A percentile compares a stretch with the other conserved stretches of the same genome.
Conservation (phyloP, 2,329 filamentous ascomycete species). For the Sporothrix schenckii region DNA sequence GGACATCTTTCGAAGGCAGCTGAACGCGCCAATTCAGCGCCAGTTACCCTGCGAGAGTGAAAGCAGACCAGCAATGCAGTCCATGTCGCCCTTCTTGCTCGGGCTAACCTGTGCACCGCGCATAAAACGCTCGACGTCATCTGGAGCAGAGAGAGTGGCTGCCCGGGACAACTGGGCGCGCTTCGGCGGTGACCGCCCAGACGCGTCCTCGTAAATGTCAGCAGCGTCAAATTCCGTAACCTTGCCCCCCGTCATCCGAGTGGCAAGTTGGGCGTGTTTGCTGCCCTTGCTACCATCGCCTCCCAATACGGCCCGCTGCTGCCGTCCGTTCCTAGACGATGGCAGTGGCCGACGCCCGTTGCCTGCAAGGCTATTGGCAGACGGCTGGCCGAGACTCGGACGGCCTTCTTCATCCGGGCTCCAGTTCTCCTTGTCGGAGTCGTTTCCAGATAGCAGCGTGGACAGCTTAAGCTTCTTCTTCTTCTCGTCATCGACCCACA, state of each 20-base stretch:
- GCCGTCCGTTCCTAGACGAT: constrained; percentile 40
- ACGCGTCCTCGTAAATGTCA: constrained; percentile 58
- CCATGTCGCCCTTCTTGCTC: constrained; percentile 78
- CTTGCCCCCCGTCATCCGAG: constrained; percentile 38
- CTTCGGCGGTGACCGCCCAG: constrained; percentile 34
- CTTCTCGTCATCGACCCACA: constrained; percentile 41
- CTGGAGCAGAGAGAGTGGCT: constrained; percentile 45
- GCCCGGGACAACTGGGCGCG: constrained; percentile 31
- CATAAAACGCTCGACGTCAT: constrained; percentile 77
- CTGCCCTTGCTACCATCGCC: constrained; percentile 40
- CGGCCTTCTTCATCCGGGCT: constrained; percentile 57
- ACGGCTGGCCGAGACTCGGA: constrained; percentile 40
- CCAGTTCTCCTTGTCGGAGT: constrained; percentile 97
- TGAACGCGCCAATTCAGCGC: constrained; percentile 54
- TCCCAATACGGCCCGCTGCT: constrained; percentile 46
- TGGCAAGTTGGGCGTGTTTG: constrained; percentile 48
- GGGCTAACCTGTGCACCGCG: constrained; percentile 63
- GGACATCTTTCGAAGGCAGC: neutral
- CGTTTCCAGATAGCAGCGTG: constrained; percentile 55
- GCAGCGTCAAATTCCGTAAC: constrained; percentile 42
- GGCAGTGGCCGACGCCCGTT: constrained; percentile 46
- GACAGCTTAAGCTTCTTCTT: constrained; percentile 50
- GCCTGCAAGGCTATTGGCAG: constrained; percentile 36
- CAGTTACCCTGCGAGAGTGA: constrained; percentile 92
- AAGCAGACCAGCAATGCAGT: constrained; percentile 85